Evolutionary conservation across 179 eudicot species (phyloP), one percentile per base, ranked within the genome.

Genomic region (Beta macrorhiza): DNA sequence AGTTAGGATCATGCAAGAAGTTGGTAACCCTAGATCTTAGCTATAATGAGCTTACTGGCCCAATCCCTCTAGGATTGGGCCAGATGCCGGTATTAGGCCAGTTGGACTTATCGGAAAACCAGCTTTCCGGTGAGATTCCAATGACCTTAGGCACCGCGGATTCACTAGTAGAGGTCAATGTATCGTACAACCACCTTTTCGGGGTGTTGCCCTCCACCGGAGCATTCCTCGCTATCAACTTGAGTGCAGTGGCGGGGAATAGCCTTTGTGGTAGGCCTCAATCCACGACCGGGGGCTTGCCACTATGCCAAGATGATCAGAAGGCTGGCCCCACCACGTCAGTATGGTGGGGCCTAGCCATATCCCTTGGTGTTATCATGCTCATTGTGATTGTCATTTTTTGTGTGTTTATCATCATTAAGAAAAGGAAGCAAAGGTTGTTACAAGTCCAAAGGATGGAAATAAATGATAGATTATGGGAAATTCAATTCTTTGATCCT

Each of bases 11-110:
- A 73, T 73, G 76, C 45, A 73, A 73, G 76, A 73, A 73, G 44
- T 52, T 73, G 45, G 62, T 52, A 3, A 73, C 61, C 44, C 76
- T 73, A 52, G 62, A 73, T 45, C 76, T 73, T 52, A 73, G 76
- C 45, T 61, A 73, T 53, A 73, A 73, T 20, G 8, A 16, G 61
- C 76, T 73, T 12, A 52, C 11, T 25, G 76, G 76, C 20, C 42
- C 62, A 22, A 73, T 73, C 62, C 76, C 76, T 73, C 44, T 1
- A 12, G 61, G 61, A 44, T 73, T 73, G 42, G 89, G 92, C 12
- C 87, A 78, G 76, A 84, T 95, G 92, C 97, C 93, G 5, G 97
- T 93, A 44, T 87, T 95, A 4, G 93, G 98, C 17, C 90, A 86
- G 77, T 87, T 95, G 14, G 98, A 95, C 83, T 80, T 95, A 62